Evolutionary conservation across 2,329 filamentous ascomycete genomes (phyloP).

Genomic region (Canariomyces notabilis): DNA sequence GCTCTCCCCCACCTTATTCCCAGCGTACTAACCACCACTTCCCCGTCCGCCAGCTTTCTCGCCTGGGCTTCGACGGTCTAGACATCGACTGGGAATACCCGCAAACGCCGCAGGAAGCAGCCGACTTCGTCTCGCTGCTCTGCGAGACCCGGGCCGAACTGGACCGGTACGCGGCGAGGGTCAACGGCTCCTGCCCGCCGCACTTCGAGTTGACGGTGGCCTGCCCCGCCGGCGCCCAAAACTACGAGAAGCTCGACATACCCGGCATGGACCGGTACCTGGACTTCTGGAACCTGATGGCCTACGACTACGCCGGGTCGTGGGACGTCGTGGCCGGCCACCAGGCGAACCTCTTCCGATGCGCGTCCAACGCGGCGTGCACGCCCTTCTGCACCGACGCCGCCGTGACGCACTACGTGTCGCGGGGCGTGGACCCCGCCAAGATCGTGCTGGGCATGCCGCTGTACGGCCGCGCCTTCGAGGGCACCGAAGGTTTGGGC

Average conservation of each 20-base stretch:
- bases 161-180: constrained; percentile 48
- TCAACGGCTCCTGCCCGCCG: constrained; percentile 34
- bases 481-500: constrained; percentile 71
- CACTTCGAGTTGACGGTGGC: constrained; percentile 63
- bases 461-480: constrained; percentile 82
- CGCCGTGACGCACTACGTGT: constrained; percentile 67
- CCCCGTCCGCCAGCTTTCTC: constrained; percentile 46
- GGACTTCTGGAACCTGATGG: constrained; percentile 80
- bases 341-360: constrained; percentile 71
- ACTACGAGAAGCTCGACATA: constrained; percentile 60
- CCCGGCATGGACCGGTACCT: constrained; percentile 59
- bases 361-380: constrained; percentile 47
- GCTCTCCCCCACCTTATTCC: neutral
- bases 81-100: constrained; percentile 69
- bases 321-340: constrained; percentile 73
- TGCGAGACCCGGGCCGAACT: constrained; percentile 51
- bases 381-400: constrained; percentile 75
- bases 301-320: constrained; percentile 80
- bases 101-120: constrained; percentile 49
- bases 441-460: constrained; percentile 92
- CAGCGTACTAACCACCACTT: neutral
- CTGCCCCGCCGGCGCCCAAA: constrained; percentile 56
- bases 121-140: constrained; percentile 56
- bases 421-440: constrained; percentile 54
- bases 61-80: constrained; percentile 71